Evolutionary conservation across 1,284 basidiomycete species (phyloP).

Genomic region (Tilletia indica): DNA sequence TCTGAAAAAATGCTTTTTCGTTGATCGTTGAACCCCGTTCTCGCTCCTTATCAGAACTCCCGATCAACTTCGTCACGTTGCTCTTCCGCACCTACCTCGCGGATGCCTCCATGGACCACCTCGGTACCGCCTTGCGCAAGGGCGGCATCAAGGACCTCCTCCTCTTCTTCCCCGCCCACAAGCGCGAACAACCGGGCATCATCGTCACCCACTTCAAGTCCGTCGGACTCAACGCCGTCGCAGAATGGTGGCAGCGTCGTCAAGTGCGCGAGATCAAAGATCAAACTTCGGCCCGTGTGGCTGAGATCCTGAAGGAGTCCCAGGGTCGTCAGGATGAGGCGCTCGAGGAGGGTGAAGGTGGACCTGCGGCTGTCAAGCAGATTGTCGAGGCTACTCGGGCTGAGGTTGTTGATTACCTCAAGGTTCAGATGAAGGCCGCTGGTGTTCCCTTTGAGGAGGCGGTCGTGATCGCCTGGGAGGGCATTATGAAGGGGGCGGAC

Average conservation of each 20-base stretch:
- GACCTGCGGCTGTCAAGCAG: slow-evolving; percentile 20
- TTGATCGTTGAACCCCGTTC: background rate
- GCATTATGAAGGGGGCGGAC: slow-evolving; percentile 79
- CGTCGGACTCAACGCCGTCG: slow-evolving; percentile 71
- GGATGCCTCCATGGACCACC: slow-evolving; percentile 70
- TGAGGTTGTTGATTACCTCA: slow-evolving; percentile 32
- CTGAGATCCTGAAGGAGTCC: slow-evolving; percentile 62
- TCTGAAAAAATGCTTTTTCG: background rate
- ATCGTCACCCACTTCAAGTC: slow-evolving; percentile 83
- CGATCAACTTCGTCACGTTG: slow-evolving; percentile 72
- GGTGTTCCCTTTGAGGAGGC: slow-evolving; percentile 62
- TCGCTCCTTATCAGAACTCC: slow-evolving; percentile 60
- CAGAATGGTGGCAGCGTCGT: slow-evolving; percentile 58
- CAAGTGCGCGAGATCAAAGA: slow-evolving; percentile 38
- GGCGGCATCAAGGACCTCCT: slow-evolving; percentile 82
- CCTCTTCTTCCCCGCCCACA: slow-evolving; percentile 79
- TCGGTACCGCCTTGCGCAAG: slow-evolving; percentile 64
- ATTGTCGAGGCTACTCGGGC: slow-evolving; percentile 20
- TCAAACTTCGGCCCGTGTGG: slow-evolving; percentile 66
- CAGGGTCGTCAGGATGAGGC: slow-evolving; percentile 15
- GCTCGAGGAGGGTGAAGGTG: slow-evolving; percentile 38
- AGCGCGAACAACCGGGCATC: slow-evolving; percentile 65
- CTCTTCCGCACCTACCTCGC: slow-evolving; percentile 78
- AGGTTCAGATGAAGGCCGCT: slow-evolving; percentile 23
- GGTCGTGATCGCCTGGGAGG: slow-evolving; percentile 84